Evolutionary conservation across 2,329 filamentous ascomycete species (phyloP).

Genomic region (Lachnellula arida): DNA sequence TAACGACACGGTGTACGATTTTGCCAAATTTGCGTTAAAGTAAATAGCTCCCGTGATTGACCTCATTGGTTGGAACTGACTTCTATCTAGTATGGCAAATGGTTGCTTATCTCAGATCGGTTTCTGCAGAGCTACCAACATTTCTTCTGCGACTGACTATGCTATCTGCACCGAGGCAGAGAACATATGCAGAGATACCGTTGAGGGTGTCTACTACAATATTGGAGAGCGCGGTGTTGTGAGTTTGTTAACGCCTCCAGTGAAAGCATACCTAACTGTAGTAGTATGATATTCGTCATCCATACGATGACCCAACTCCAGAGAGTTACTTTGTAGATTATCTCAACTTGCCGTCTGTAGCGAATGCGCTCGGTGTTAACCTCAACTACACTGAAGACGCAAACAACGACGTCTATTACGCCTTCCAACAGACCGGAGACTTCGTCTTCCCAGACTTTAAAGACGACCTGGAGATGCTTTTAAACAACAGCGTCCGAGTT

Average conservation of each 20-base stretch:
- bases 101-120: slow-evolving; percentile 39
- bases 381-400: slow-evolving; percentile 7
- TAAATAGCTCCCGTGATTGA: not conserved
- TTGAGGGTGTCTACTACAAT: slow-evolving; percentile 38
- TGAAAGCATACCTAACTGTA: not conserved
- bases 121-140: slow-evolving; percentile 44
- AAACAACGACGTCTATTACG: slow-evolving; percentile 38
- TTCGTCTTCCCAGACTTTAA: slow-evolving; percentile 57
- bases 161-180: slow-evolving; percentile 47
- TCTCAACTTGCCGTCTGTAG: slow-evolving; percentile 8
- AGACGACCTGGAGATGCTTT: slow-evolving; percentile 40
- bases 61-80: not conserved
- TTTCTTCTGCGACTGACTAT: slow-evolving; percentile 30
- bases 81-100: slow-evolving; percentile 34
- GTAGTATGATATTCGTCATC: slow-evolving; percentile 48
- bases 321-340: slow-evolving; percentile 43
- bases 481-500: slow-evolving; percentile 46
- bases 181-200: slow-evolving; percentile 52
- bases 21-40: slow-evolving; percentile 45
- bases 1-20: slow-evolving; percentile 43
- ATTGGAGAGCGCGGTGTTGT: slow-evolving; percentile 36
- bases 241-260: slow-evolving; percentile 7
- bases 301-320: slow-evolving; percentile 46
- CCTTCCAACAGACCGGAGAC: slow-evolving; percentile 49
- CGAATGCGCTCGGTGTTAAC: slow-evolving; percentile 12